Conservation (phyloP, 768 basidiomycete genomes). For the Kwoniella bestiolae region DNA sequence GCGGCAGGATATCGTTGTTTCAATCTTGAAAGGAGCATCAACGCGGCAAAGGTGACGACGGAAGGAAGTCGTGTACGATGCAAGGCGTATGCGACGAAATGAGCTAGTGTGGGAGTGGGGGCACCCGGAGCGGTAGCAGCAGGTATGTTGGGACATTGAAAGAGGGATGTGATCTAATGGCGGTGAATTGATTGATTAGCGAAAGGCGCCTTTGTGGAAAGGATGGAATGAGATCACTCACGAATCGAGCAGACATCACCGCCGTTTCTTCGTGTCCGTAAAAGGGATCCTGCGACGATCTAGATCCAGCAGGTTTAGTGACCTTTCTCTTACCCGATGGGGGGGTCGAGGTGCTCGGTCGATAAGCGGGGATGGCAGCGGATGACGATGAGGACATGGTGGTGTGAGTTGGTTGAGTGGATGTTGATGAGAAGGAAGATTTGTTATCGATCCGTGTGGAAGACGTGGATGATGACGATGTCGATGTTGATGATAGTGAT, state of each 20-base stretch:
- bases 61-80: conserved; percentile 77
- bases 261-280: conserved; percentile 79
- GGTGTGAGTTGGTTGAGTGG: conserved; percentile 4
- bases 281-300: conserved; percentile 55
- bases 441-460: neutral
- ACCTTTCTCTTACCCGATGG: conserved; percentile 45
- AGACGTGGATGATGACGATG: conserved; percentile 7
- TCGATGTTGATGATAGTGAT: conserved; percentile 1
- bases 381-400: conserved; percentile 20
- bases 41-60: conserved; percentile 69
- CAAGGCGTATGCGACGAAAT: conserved; percentile 84
- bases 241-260: conserved; percentile 71
- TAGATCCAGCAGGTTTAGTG: conserved; percentile 45
- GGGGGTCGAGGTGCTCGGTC: conserved; percentile 38
- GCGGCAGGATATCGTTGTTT: conserved; percentile 92
- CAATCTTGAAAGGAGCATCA: conserved; percentile 77
- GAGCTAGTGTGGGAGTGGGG: conserved; percentile 68
- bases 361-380: conserved; percentile 22
- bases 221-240: conserved; percentile 24
- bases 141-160: conserved; percentile 82
- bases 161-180: conserved; percentile 71
- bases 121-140: conserved; percentile 62
- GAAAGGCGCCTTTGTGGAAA: neutral
- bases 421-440: neutral
- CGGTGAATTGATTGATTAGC: conserved; percentile 1